Evolutionary conservation across 148 eudicot genomes (phyloP).

Genomic region (Silene latifolia): DNA sequence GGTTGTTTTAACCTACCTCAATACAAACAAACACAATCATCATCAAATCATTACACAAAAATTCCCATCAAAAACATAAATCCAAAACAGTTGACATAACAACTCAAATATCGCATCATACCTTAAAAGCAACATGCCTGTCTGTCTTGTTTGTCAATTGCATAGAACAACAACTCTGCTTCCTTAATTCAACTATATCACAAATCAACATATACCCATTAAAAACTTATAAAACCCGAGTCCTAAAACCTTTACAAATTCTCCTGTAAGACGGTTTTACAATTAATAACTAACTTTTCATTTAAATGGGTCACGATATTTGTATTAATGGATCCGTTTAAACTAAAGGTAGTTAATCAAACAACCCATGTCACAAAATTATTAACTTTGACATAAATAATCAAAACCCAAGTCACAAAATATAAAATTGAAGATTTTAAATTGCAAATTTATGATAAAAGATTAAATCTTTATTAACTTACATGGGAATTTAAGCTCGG

Average conservation of each 20-base stretch:
- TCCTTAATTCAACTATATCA: slow-evolving; percentile 52
- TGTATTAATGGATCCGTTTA: background rate
- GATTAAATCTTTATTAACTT: slow-evolving; percentile 24
- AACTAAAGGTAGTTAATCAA: too few relatives aligned
- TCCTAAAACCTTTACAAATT: slow-evolving; percentile 1
- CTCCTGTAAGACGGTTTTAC: too few relatives aligned
- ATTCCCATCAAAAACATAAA: background rate
- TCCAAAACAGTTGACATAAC: slow-evolving; percentile 6
- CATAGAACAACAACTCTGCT: slow-evolving; percentile 61
- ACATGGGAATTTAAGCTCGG: slow-evolving; percentile 66
- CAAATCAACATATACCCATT: too few relatives aligned
- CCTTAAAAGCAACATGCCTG: slow-evolving; percentile 68
- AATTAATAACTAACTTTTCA: background rate
- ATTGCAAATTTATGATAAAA: background rate
- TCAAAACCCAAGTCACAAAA: slow-evolving; percentile 7
- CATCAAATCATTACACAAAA: slow-evolving; percentile 12
- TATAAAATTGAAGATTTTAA: slow-evolving; percentile 9
- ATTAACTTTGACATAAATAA: background rate
- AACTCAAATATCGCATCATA: slow-evolving; percentile 19
- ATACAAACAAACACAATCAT: slow-evolving; percentile 8
- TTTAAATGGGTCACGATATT: too few relatives aligned
- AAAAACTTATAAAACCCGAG: too few relatives aligned
- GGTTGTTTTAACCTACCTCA: slow-evolving; percentile 72
- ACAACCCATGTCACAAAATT: too few relatives aligned
- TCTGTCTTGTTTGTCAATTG: slow-evolving; percentile 52